Percentiles rank a stretch among this genome's conserved stretches.
Conservation (phyloP, 2,329 filamentous ascomycete genomes). For the Dothistroma pini region DNA sequence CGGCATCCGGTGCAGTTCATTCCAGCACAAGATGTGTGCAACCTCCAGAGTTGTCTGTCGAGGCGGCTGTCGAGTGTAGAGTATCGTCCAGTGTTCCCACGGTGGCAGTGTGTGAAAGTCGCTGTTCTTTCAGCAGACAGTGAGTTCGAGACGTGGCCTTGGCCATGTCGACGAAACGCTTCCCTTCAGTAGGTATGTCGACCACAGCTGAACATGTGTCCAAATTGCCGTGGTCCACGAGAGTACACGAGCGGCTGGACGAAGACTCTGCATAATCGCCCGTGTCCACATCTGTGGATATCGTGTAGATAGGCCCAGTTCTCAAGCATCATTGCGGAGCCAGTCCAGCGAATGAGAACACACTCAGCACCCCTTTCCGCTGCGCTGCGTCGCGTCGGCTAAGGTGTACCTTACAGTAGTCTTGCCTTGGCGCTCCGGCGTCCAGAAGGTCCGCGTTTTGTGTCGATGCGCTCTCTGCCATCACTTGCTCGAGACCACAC, state of each 20-base stretch:
- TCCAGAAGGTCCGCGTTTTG: neutral
- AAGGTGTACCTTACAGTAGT: neutral
- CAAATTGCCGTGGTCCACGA: too few relatives aligned
- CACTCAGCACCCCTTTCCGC: neutral
- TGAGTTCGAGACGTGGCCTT: neutral
- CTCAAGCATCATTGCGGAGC: neutral
- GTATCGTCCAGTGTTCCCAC: neutral
- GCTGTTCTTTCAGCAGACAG: neutral
- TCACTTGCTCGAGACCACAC: neutral
- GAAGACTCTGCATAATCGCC: too few relatives aligned
- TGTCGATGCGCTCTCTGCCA: neutral
- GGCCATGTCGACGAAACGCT: neutral
- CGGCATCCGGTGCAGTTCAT: too few relatives aligned
- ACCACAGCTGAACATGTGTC: too few relatives aligned
- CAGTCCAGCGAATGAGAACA: neutral
- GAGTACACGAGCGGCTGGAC: too few relatives aligned
- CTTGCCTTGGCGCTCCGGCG: neutral
- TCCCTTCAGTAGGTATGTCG: too few relatives aligned
- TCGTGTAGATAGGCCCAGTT: too few relatives aligned
- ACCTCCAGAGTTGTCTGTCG: neutral
- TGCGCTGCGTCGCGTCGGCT: neutral
- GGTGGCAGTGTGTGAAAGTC: neutral
- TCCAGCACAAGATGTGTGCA: too few relatives aligned
- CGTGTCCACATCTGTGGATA: too few relatives aligned
- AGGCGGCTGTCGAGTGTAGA: neutral